These are phyloP conservation scores for Microbotryum intermedium DNA, from an alignment of 1,284 basidiomycete genomes.

Conservation along the genomic window DNA sequence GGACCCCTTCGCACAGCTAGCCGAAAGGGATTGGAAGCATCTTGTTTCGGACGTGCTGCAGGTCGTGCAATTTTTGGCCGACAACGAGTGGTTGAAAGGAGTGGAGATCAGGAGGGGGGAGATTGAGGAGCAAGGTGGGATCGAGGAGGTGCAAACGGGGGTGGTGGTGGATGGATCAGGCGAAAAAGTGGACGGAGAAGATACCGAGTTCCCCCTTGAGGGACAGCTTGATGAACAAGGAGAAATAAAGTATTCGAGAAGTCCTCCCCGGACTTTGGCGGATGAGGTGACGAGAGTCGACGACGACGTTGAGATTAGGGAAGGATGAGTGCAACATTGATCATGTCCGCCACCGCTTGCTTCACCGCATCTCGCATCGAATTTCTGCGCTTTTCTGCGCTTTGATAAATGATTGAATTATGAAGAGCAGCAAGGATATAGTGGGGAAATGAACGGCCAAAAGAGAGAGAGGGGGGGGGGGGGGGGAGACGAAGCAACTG, in stretches of 20 bases:
- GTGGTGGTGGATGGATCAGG: neutral
- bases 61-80: conserved; percentile 82
- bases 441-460: no score
- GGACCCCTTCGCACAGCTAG: conserved; percentile 49
- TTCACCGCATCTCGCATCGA: no score
- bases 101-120: conserved; percentile 78
- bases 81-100: conserved; percentile 76
- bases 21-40: conserved; percentile 77
- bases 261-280: no score
- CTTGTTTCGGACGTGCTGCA: conserved; percentile 89
- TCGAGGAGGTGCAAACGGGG: conserved; percentile 11
- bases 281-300: no score
- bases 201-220: neutral
- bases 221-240: no score
- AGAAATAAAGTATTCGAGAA: no score
- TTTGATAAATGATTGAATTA: no score
- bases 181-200: neutral
- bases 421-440: no score
- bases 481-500: neutral
- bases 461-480: neutral
- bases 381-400: no score
- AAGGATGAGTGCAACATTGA: no score
- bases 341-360: no score
- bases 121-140: conserved; percentile 50
- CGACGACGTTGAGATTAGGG: no score